Base-by-base conservation (phyloP, 169 alveolate genomes). In the Haemoproteus tartakovskyi region DNA sequence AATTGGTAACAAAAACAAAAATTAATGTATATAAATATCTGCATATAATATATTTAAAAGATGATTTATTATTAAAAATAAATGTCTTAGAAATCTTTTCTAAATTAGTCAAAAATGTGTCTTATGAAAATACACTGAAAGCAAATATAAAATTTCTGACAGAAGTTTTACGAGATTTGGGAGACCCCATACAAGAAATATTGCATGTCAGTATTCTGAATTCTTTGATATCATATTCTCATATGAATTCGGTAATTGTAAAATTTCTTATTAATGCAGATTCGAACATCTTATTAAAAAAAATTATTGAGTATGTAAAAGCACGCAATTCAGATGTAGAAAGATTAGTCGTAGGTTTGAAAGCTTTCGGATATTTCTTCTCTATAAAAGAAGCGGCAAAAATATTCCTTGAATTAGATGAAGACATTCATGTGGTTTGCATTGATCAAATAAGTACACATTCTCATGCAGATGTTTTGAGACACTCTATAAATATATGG, bases 11-110 rank as follows among this genome's bases (percentile, higher is more conserved):
- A 12, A 52, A 52, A 30, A 52, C 37, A n/a, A 67, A 41, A 67
- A 67, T 67, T 52, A 51, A 67, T 67, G 14, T 67, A 33, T 67
- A 52, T 45, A 67, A 67, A 67, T 67, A 67, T 40, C 54, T 67
- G 22, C 14, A 37, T 47, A 67, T 67, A 30, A 38, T 67, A n/a
- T 67, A 67, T 22, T 12, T 38, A 30, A 67, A 67, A 57, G 59
- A 67, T 3, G 82, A 67, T 67, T 67, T 67, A 67, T 30, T 67
- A 30, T 21, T 67, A 57, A 67, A 67, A 67, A 67, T 67, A 38
- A 67, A 67, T 52, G 82, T 67, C 22, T 57, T 67, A 30, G 82
- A 67, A 47, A 67, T 67, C 1, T 67, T 52, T 21, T 67, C 64
- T 1, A 67, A 67, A 27, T 67, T 67, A 40, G 47, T 41, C 1